Conservation (phyloP, 1,139 yeast species). For the Wickerhamomyces sp. region DNA sequence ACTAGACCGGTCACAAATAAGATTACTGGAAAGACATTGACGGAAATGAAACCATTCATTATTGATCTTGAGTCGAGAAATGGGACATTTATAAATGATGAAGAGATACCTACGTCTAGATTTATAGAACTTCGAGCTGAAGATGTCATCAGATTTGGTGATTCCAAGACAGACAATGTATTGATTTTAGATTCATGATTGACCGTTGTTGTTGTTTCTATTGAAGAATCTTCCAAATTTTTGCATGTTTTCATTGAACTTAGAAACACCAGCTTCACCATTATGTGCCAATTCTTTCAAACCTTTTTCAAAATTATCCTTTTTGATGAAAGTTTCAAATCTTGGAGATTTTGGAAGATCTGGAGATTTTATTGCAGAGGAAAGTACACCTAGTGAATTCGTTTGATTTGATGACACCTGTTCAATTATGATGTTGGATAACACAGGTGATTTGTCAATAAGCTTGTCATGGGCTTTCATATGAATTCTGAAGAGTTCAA, state of each 20-base stretch:
- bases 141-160: constrained; percentile 46
- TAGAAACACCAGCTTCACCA: constrained; percentile 53
- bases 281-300: constrained; percentile 43
- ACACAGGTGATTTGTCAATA: constrained; percentile 38
- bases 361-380: constrained; percentile 14
- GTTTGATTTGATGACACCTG: constrained; percentile 4
- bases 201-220: constrained; percentile 12
- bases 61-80: constrained; percentile 50
- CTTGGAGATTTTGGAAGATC: constrained; percentile 17
- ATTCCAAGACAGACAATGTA: constrained; percentile 30
- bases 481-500: constrained; percentile 59
- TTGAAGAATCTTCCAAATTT: constrained; percentile 46
- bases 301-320: constrained; percentile 50
- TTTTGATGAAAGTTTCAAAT: constrained; percentile 30
- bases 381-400: constrained; percentile 6
- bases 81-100: constrained; percentile 47
- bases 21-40: constrained; percentile 18
- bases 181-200: constrained; percentile 14
- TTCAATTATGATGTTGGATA: constrained; percentile 26
- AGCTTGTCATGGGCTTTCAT: constrained; percentile 46
- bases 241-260: constrained; percentile 50
- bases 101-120: constrained; percentile 38
- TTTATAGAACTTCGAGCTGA: constrained; percentile 43
- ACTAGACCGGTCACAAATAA: constrained; percentile 16
- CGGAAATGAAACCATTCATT: constrained; percentile 32